These are phyloP conservation scores for Magnusiomyces ingens DNA, from an alignment of 1,139 yeast genomes.

Conservation along the genomic window DNA sequence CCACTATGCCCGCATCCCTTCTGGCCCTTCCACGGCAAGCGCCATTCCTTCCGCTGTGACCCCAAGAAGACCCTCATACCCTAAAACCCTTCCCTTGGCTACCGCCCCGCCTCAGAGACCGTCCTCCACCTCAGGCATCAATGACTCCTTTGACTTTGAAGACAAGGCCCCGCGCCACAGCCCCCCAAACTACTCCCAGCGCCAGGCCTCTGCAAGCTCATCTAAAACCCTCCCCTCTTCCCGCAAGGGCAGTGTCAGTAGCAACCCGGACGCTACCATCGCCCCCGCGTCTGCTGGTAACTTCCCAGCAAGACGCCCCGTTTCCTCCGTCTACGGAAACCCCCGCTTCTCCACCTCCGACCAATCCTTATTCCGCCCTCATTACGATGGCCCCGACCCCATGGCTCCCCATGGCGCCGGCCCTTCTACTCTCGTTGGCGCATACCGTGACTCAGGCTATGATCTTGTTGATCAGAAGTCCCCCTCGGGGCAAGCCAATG, in stretches of 20 bases:
- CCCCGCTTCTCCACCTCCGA: conserved; percentile 10
- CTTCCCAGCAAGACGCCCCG: neutral
- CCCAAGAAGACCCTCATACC: neutral
- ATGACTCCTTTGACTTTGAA: too few species aligned
- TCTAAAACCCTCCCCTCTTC: too few species aligned
- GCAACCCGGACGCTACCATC: neutral
- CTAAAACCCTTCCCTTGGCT: too few species aligned
- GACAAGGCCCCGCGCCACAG: too few species aligned
- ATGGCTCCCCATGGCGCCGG: neutral
- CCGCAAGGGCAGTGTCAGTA: too few species aligned
- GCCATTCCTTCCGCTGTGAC: neutral
- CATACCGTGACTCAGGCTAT: neutral
- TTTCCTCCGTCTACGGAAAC: conserved; percentile 5
- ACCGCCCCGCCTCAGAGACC: too few species aligned
- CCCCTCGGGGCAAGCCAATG: neutral
- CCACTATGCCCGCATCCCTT: neutral
- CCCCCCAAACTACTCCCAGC: too few species aligned
- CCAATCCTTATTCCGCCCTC: conserved; percentile 10
- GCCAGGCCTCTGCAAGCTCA: too few species aligned
- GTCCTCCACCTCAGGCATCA: too few species aligned
- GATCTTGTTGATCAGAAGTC: conserved; percentile 4
- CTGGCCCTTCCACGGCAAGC: neutral
- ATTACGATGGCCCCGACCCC: neutral
- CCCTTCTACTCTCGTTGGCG: neutral
- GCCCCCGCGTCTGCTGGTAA: neutral